Evolutionary conservation across 108 stramenopile genomes (phyloP), one percentile per base, ranked within the genome.

Genomic region (Discostella pseudostelligera): DNA sequence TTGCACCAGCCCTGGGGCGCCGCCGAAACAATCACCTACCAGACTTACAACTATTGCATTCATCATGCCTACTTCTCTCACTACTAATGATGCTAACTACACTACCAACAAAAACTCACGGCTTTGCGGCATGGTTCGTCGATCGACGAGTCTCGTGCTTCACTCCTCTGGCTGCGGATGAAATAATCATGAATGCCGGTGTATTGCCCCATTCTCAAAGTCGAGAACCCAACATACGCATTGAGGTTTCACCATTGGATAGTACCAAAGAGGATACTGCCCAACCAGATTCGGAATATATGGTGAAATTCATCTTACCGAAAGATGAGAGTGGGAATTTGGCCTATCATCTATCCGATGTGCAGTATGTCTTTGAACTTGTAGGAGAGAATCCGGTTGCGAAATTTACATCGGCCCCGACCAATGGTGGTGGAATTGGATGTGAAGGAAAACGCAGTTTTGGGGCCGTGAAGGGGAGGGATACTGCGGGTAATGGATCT

Each of bases 111-210:
- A 3, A 32, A 32, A 32, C 5, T 32, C 32, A 55, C 45, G 65
- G 56, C 39, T 76, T 65, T 44, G 75, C 75, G 1, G 49, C 75
- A 19, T 76, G 69, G 69, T 72, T 76, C 44, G 75, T 76, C 20
- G 75, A 76, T 32, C 69, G 75, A 3, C 39, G 49, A 1, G 54
- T 64, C 25, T 65, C 65, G 25, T 76, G 75, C 70, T 60, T 76
- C 56, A 70, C 78, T 25, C 81, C 84, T 32, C 72, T 90, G 24
- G 55, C 57, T 35, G 76, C 78, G 1, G 69, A 62, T 21, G 89
- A 90, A 76, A 81, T 87, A 53, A 85, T 90, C 17, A 90, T 90
- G 86, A 87, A 87, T 56, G 68, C 80, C 47, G 40, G 45, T 14
- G 84, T 90, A 37, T 37, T 65, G 17, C 43, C 65, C 16, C 47